Base-by-base conservation (phyloP, 148 eudicot genomes). In the Hydrangea macrophylla region DNA sequence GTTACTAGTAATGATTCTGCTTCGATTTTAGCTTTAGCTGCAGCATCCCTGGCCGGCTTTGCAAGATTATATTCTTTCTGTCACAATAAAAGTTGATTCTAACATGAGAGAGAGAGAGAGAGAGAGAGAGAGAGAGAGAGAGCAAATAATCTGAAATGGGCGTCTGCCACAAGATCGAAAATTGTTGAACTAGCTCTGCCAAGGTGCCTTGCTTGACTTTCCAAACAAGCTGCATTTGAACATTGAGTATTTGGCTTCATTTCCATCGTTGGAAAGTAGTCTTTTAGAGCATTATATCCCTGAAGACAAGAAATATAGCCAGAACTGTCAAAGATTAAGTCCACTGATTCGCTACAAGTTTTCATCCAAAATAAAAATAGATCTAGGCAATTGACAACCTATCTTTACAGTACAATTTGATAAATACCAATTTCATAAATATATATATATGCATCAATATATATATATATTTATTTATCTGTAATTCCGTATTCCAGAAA, bases 181-280 rank as follows among this genome's bases (percentile, higher is more conserved):
- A 22, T 48, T 48, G 4, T 20, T 48, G 17, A 2, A 48, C 20
- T 18, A 48, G 5, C 27, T 36, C 5, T 6, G 39, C 39, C 54
- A 57, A 45, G 20, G 35, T 17, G 27, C 31, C 7, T 18, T 77
- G 88, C 98, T 92, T 92, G 98, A 79, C 98, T 80, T 65, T 86
- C 87, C 68, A 92, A 71, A 85, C 98, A 92, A 56, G 98, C 88
- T 73, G 82, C 72, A 81, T 92, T 92, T 65, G 96, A 75, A 83
- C 98, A 92, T 71, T 88, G 96, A 30, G 82, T 73, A 76, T 92
- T 92, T 74, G 98, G 98, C 83, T 88, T 92, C 96, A 92, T 92
- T 77, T 84, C 87, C 98, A 92, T 92, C 9, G 98, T 92, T 44
- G 98, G 98, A 58, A 92, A 92, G 69, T 18, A 92, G 78, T 92